These are phyloP conservation scores for Fusarium papillatum DNA, from an alignment of 2,329 filamentous ascomycete species.

Conservation along the genomic window DNA sequence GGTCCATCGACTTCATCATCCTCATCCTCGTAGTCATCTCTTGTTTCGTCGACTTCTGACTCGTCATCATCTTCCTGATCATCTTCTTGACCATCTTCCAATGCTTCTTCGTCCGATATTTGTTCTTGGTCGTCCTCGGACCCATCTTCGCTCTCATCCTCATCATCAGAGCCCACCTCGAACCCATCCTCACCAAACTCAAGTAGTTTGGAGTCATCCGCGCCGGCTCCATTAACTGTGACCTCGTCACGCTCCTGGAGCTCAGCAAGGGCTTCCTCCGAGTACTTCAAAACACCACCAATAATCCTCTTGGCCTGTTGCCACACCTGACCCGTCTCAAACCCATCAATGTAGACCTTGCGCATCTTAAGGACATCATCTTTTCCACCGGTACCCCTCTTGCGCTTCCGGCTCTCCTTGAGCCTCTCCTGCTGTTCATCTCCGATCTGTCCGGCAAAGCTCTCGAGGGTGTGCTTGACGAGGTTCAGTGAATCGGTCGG, in stretches of 20 bases:
- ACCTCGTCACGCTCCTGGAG: constrained; percentile 66
- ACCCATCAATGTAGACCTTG: constrained; percentile 88
- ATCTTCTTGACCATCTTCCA: constrained; percentile 44
- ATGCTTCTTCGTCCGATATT: constrained; percentile 34
- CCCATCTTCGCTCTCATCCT: constrained; percentile 48
- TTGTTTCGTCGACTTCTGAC: constrained; percentile 50
- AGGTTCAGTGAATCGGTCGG: constrained; percentile 79
- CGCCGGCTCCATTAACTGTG: constrained; percentile 50
- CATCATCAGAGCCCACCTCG: constrained; percentile 47
- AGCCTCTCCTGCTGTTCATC: constrained; percentile 79
- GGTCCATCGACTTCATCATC: constrained; percentile 57
- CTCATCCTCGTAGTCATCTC: constrained; percentile 51
- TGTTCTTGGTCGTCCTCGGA: constrained; percentile 45
- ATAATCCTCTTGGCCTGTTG: constrained; percentile 92
- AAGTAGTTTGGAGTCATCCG: constrained; percentile 45
- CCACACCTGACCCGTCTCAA: constrained; percentile 92
- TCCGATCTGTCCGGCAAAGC: constrained; percentile 80
- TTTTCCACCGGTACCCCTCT: constrained; percentile 68
- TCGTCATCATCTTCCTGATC: constrained; percentile 53
- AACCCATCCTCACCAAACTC: constrained; percentile 48
- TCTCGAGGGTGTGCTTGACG: constrained; percentile 85
- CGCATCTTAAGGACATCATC: constrained; percentile 79
- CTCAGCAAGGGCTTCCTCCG: constrained; percentile 60
- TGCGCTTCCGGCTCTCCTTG: constrained; percentile 83
- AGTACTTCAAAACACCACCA: constrained; percentile 64